Evolutionary conservation across 345 rosid species (phyloP), one percentile per base, ranked within the genome.

Genomic region (Eucalyptus curtisii): DNA sequence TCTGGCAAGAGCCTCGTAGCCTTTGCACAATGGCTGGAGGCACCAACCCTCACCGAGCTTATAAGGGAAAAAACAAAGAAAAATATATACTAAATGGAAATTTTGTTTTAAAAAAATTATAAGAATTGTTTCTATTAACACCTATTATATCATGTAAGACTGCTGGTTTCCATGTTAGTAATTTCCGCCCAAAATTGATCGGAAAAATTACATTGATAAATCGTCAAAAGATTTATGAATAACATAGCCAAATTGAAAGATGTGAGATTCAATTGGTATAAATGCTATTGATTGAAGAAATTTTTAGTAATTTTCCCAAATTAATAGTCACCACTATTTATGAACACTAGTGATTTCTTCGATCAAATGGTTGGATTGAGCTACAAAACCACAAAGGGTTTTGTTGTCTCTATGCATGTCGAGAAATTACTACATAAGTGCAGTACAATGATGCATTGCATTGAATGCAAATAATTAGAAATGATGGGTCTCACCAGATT

Each of bases 81-180:
- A 52, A 14, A 8, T 3, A 19, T 1, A 0, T 52, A 52, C 20
- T 19, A 20, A 19, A 52, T 8, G 10, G 2, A 52, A 19, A 52
- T 19, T 19, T 52, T 52, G 57, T 24, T 52, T 52, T 19, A 52
- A 24, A 52, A 52, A 20, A 52, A 20, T 52, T 7, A 52, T 20
- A 20, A 52, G 25, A 20, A 52, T 52, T 52, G 57, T 52, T 52
- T 7, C 57, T 20, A 52, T 19, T 5, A 8, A 52, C 25, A 20
- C 1, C 0, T 1, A 4, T 52, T 52, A 1, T 55, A 10, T 22
- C 30, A 55, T 1, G 13, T 55, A 55, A 13, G 61, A 55, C 1
- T 0, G 0, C 0, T 0, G 3, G 3, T 5, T 8, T 55, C 0
- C 13, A 10, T 22, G 3, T 55, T 55, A 55, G 1, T 25, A 24